Evolutionary conservation across 2,329 filamentous ascomycete species (phyloP), one percentile per base, ranked within the genome.

Genomic region (Diplodia seriata): DNA sequence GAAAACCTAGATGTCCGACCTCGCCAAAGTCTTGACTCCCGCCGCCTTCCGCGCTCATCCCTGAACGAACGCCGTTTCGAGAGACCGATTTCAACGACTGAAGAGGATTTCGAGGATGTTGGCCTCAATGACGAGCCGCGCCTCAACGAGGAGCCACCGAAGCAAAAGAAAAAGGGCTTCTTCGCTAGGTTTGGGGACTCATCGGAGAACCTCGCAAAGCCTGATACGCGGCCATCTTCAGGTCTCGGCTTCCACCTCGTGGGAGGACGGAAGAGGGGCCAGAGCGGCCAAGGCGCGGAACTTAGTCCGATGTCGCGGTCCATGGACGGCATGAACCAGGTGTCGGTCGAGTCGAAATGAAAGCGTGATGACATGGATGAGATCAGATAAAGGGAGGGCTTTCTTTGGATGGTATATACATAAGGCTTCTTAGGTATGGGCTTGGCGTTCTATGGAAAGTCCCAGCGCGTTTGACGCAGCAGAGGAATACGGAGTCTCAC

Each of bases 101-200:
- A 95, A 73, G 92, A 96, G 74, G 84, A 84, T 15, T 97, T 98
- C 73, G 94, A 97, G 77, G 94, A 98, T 64, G 92, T 98, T 9
- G 93, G 93, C 4, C 82, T 98, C 55, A 88, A 89, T 68, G 94
- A 97, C 71, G 92, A 95, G 49, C 86, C 87, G 70, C 82, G 93
- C 4, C 82, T 98, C 55, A 88, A 89, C 69, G 94, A 97, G 71
- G 92, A 95, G 47, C 86, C 87, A 70, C 82, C 76, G 26, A 82
- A 76, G 31, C 81, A 81, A 9, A 93, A 92, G 83, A 94, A 92
- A 82, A 89, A 89, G 68, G 86, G 91, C 14, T 90, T 97, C 75
- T 92, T 98, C 71, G 86, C 92, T 59, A 89, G 91, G 71, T 93
- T 97, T 74, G 90, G 90, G 64, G 91, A 94, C 68, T 79, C 77